These are phyloP conservation scores for Stagonosporopsis vannaccii DNA, from an alignment of 2,329 filamentous ascomycete genomes.

Conservation along the genomic window DNA sequence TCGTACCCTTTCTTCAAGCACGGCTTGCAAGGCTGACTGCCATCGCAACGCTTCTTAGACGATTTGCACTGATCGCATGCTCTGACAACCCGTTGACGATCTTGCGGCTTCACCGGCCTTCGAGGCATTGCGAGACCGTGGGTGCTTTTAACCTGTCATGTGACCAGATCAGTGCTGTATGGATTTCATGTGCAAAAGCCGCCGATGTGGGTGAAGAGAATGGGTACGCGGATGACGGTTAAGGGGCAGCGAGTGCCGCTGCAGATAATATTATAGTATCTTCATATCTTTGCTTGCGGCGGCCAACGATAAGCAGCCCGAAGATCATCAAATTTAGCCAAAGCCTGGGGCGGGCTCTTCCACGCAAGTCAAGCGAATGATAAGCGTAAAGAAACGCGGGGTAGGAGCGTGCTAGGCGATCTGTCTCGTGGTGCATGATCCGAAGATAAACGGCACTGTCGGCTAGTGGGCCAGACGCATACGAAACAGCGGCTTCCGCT, in stretches of 20 bases:
- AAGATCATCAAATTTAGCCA: background rate
- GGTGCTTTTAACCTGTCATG: conserved; percentile 13
- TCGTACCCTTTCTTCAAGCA: conserved; percentile 27
- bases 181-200: conserved; percentile 10
- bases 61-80: conserved; percentile 31
- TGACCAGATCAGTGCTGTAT: conserved; percentile 1
- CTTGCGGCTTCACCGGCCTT: conserved; percentile 29
- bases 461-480: background rate
- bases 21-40: conserved; percentile 23
- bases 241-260: conserved; percentile 15
- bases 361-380: conserved; percentile 4
- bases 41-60: conserved; percentile 33
- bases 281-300: conserved; percentile 3
- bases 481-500: background rate
- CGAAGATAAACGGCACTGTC: conserved; percentile 3
- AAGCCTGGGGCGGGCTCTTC: background rate
- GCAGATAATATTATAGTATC: background rate
- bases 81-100: conserved; percentile 29
- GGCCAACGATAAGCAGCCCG: conserved; percentile 4
- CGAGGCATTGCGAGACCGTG: conserved; percentile 28
- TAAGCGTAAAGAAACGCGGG: conserved; percentile 14
- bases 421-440: conserved; percentile 9
- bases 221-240: conserved; percentile 11
- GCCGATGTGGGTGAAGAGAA: conserved; percentile 4
- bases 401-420: background rate